phyloP scores from a whole-genome alignment of 805 yeast genomes.

The Candida yuanshanica region DNA sequence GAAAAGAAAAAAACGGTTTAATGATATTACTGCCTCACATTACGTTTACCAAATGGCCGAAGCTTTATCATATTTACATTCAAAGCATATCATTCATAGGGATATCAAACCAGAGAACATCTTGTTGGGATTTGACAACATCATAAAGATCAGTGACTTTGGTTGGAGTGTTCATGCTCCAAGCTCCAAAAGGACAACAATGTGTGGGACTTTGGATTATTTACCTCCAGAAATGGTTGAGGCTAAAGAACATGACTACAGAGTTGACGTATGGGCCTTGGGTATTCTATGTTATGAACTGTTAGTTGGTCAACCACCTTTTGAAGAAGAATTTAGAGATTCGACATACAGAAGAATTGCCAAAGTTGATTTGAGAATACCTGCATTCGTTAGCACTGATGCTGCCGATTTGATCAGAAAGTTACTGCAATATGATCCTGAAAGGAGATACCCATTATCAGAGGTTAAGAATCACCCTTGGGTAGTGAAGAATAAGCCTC shows the following conservation, averaged over 20 bases:
- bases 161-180: conserved; percentile 88
- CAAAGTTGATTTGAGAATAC: conserved; percentile 69
- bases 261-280: conserved; percentile 89
- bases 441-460: conserved; percentile 51
- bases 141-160: conserved; percentile 83
- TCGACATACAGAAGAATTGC: conserved; percentile 78
- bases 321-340: conserved; percentile 74
- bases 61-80: conserved; percentile 74
- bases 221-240: conserved; percentile 95
- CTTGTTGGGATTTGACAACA: conserved; percentile 67
- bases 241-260: conserved; percentile 67
- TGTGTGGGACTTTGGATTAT: conserved; percentile 94
- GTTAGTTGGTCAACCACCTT: conserved; percentile 85
- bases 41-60: conserved; percentile 79
- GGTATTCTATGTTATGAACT: conserved; percentile 86
- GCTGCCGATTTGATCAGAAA: conserved; percentile 69
- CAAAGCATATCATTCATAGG: conserved; percentile 78
- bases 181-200: conserved; percentile 58
- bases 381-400: conserved; percentile 60
- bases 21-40: conserved; percentile 67
- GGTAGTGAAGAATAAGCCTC: conserved; percentile 59
- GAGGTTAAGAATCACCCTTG: conserved; percentile 78
- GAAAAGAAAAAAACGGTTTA: conserved; percentile 60
- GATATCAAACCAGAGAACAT: conserved; percentile 95
- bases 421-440: conserved; percentile 65